Evolutionary conservation across 2,329 filamentous ascomycete species (phyloP).

Genomic region (Diaporthe aspalathi): DNA sequence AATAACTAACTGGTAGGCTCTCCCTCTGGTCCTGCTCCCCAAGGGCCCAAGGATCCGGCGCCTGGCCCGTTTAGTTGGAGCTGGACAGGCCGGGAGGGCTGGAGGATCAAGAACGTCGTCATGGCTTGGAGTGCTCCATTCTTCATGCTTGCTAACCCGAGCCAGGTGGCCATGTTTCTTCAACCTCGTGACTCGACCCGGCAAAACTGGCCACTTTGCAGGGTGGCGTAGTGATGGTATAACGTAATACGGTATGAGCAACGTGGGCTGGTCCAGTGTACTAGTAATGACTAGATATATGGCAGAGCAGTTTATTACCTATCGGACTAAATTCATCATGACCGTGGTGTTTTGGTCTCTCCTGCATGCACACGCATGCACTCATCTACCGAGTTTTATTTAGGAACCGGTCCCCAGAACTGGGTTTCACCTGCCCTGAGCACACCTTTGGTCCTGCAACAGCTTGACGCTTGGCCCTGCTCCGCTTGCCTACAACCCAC

Average conservation of each 20-base stretch:
- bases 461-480: slow-evolving; percentile 23
- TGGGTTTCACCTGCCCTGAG: slow-evolving; percentile 27
- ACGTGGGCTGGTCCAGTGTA: too few species aligned
- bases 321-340: too few species aligned
- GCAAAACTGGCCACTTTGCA: slow-evolving; percentile 24
- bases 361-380: too few species aligned
- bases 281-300: too few species aligned
- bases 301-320: too few species aligned
- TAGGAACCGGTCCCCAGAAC: background rate
- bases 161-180: slow-evolving; percentile 15
- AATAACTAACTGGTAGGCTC: slow-evolving; percentile 16
- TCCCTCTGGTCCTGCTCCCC: background rate
- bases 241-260: background rate
- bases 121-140: slow-evolving; percentile 1
- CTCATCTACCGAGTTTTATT: too few species aligned
- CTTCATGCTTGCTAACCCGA: slow-evolving; percentile 10
- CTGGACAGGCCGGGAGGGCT: slow-evolving; percentile 14
- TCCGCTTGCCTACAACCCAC: background rate
- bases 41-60: slow-evolving; percentile 28
- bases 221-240: slow-evolving; percentile 10
- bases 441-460: background rate
- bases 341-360: too few species aligned
- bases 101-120: slow-evolving; percentile 20
- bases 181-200: slow-evolving; percentile 23
- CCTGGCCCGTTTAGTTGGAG: slow-evolving; percentile 4